A percentile compares a stretch with the other conserved stretches of the same genome.
phyloP scores from a whole-genome alignment of 2,329 filamentous ascomycete genomes.

The Stagonosporopsis tanaceti region DNA sequence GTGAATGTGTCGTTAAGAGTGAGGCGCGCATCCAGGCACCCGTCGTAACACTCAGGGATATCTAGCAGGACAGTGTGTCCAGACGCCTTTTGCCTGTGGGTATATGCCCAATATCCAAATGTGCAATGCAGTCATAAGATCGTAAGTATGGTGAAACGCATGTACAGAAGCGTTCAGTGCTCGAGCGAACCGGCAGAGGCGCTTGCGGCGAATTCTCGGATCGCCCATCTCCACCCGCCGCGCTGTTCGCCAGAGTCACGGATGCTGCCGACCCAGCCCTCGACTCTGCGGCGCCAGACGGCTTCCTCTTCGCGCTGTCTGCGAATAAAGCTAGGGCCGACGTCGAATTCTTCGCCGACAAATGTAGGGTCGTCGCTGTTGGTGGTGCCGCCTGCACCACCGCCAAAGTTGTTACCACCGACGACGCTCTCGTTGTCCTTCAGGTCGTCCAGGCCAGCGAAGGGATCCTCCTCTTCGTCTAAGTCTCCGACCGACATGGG shows the following conservation, averaged over 20 bases:
- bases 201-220: conserved; percentile 56
- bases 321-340: conserved; percentile 91
- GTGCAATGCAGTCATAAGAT: conserved; percentile 44
- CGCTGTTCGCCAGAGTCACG: conserved; percentile 52
- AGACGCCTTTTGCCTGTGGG: conserved; percentile 38
- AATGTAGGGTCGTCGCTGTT: conserved; percentile 44
- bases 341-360: conserved; percentile 96
- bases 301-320: conserved; percentile 91
- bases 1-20: conserved; percentile 48
- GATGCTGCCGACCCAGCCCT: conserved; percentile 77
- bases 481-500: conserved; percentile 64
- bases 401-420: conserved; percentile 33
- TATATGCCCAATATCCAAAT: conserved; percentile 33
- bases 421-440: conserved; percentile 66
- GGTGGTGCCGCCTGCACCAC: conserved; percentile 30
- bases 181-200: conserved; percentile 31
- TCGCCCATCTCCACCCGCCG: conserved; percentile 79
- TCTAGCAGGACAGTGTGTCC: conserved; percentile 32
- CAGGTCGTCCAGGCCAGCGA: conserved; percentile 92
- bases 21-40: conserved; percentile 42
- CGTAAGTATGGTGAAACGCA: conserved; percentile 34
- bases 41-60: conserved; percentile 49
- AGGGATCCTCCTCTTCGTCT: conserved; percentile 91
- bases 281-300: conserved; percentile 86
- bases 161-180: conserved; percentile 27